These are phyloP conservation scores for Inga oerstediana DNA, from an alignment of 306 rosid species.

Conservation along the genomic window DNA sequence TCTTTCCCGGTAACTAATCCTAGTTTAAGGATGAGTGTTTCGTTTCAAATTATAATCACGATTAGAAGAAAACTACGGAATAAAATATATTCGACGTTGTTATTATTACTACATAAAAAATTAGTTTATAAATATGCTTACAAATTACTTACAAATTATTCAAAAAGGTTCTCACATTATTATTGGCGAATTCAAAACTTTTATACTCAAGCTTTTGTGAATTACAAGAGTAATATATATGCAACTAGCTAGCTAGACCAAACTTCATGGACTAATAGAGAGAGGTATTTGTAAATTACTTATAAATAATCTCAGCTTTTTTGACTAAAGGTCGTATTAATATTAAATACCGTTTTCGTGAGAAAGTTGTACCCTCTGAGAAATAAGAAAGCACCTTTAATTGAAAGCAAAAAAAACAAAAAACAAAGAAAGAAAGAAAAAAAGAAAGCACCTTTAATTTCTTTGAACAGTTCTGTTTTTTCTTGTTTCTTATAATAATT, in stretches of 20 bases:
- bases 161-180: neutral
- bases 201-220: neutral
- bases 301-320: neutral
- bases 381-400: neutral
- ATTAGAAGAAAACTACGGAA: neutral
- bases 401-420: too few relatives aligned
- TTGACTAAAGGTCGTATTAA: conserved; percentile 29
- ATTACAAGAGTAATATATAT: neutral
- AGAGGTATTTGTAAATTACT: conserved; percentile 5
- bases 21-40: neutral
- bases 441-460: neutral
- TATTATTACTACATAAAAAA: too few relatives aligned
- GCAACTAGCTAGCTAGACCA: neutral
- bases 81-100: too few relatives aligned
- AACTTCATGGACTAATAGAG: neutral
- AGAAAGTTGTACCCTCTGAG: neutral
- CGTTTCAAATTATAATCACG: conserved; percentile 23
- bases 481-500: neutral
- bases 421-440: too few relatives aligned
- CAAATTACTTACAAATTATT: neutral
- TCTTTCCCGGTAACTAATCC: neutral
- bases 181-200: neutral
- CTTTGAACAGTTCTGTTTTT: neutral
- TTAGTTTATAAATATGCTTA: too few relatives aligned
- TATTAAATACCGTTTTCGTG: neutral